Conservation (phyloP, 1,139 yeast species). For the Yamadazyma jaroonii region DNA sequence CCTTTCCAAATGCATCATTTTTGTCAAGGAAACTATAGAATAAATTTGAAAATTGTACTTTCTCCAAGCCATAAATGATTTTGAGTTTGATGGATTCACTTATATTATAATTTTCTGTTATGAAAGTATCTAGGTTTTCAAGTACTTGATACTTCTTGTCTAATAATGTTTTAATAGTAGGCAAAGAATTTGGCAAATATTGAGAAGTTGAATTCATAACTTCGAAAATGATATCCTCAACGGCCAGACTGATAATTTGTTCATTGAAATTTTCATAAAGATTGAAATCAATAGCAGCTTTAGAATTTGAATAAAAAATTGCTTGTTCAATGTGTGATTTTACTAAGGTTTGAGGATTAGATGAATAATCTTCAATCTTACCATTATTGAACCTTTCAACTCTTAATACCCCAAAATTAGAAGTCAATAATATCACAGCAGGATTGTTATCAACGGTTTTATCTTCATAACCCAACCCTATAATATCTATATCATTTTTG, state of each 20-base stretch:
- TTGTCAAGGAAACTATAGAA: slow-evolving; percentile 44
- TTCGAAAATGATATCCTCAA: slow-evolving; percentile 49
- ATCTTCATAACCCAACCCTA: slow-evolving; percentile 61
- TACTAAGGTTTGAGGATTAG: slow-evolving; percentile 39
- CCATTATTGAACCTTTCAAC: slow-evolving; percentile 46
- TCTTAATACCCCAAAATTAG: slow-evolving; percentile 60
- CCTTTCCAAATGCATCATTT: slow-evolving; percentile 9
- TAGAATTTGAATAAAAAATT: slow-evolving; percentile 52
- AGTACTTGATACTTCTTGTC: slow-evolving; percentile 24
- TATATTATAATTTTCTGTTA: slow-evolving; percentile 44
- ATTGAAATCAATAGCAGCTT: slow-evolving; percentile 61
- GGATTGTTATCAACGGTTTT: slow-evolving; percentile 27
- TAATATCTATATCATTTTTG: slow-evolving; percentile 48
- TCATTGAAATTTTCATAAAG: slow-evolving; percentile 30
- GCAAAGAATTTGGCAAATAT: slow-evolving; percentile 29
- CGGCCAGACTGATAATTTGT: slow-evolving; percentile 46
- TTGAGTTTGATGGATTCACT: slow-evolving; percentile 25
- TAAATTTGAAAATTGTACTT: slow-evolving; percentile 50
- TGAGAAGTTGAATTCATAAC: slow-evolving; percentile 47
- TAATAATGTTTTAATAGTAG: slow-evolving; percentile 26
- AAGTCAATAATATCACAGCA: slow-evolving; percentile 49
- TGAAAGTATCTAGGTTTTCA: slow-evolving; percentile 40
- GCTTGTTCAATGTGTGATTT: slow-evolving; percentile 83
- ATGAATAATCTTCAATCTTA: slow-evolving; percentile 11
- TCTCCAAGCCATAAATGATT: slow-evolving; percentile 53